These are phyloP conservation scores for Penicillium italicum DNA, from an alignment of 2,329 filamentous ascomycete genomes.

Conservation along the genomic window DNA sequence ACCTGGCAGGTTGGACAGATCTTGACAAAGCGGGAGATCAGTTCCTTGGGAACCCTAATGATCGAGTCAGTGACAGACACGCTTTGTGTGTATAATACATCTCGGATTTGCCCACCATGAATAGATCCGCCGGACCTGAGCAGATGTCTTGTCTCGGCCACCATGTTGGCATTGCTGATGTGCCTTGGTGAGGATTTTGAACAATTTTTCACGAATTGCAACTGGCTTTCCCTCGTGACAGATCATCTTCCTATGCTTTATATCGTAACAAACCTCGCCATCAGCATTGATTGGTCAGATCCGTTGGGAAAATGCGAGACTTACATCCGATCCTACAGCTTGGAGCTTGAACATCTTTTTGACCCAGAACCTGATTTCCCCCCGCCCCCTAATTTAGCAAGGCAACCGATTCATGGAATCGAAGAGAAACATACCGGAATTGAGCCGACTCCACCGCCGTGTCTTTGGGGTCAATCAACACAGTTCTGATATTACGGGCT, in stretches of 20 bases:
- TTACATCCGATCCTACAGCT: slow-evolving; percentile 40
- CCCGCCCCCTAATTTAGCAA: no score
- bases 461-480: slow-evolving; percentile 49
- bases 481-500: slow-evolving; percentile 47
- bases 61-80: not conserved
- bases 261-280: not conserved
- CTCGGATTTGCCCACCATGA: slow-evolving; percentile 43
- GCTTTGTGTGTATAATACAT: not conserved
- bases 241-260: slow-evolving; percentile 42
- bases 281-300: not conserved
- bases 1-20: slow-evolving; percentile 50
- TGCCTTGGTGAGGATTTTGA: slow-evolving; percentile 50
- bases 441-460: slow-evolving; percentile 51
- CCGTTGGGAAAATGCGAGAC: slow-evolving; percentile 13
- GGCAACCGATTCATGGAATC: not conserved
- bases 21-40: slow-evolving; percentile 52
- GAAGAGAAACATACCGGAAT: slow-evolving; percentile 41
- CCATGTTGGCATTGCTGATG: slow-evolving; percentile 52
- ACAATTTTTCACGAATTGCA: slow-evolving; percentile 51
- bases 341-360: slow-evolving; percentile 53
- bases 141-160: slow-evolving; percentile 53
- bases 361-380: slow-evolving; percentile 50
- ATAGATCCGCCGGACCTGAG: slow-evolving; percentile 48
- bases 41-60: slow-evolving; percentile 50
- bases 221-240: slow-evolving; percentile 53